A percentile compares a stretch with the other conserved stretches of the same genome.
Evolutionary conservation across 2,329 filamentous ascomycete genomes (phyloP).

Genomic region (Hypoxylon sp.): DNA sequence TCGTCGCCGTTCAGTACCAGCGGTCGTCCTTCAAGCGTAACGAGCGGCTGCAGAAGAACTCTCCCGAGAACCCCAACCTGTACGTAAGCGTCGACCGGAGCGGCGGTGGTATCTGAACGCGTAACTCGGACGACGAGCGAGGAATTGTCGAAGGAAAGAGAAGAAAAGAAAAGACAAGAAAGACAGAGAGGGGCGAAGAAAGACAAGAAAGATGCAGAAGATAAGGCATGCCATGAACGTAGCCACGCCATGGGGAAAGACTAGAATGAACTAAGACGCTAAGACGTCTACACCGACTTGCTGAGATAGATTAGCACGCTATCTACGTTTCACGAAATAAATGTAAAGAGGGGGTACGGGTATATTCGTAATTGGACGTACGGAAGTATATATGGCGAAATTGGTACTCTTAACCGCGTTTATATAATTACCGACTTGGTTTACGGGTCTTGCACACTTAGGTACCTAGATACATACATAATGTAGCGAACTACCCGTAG

Average conservation of each 20-base stretch:
- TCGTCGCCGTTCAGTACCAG: constrained; percentile 52
- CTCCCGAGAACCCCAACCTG: constrained; percentile 52
- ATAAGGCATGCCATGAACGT: too few relatives aligned
- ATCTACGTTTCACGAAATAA: not conserved
- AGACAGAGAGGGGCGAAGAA: not conserved
- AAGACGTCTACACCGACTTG: too few relatives aligned
- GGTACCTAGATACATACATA: too few relatives aligned
- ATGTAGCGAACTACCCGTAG: constrained; percentile 5
- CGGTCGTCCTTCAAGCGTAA: constrained; percentile 55
- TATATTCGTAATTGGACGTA: not conserved
- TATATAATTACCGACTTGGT: not conserved
- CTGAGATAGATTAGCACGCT: not conserved
- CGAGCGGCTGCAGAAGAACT: constrained; percentile 57
- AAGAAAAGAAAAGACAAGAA: not conserved
- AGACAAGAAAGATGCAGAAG: too few relatives aligned
- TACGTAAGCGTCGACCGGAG: constrained; percentile 66
- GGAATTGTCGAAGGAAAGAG: constrained; percentile 4
- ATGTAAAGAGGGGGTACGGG: not conserved
- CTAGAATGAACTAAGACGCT: not conserved
- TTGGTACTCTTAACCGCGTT: not conserved
- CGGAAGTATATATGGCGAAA: not conserved
- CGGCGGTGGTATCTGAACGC: constrained; percentile 52
- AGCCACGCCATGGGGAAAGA: not conserved
- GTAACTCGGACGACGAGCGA: not conserved
- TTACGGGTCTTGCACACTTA: not conserved